Evolutionary conservation across 2,329 filamentous ascomycete species (phyloP).

Genomic region (Exophiala phaeomuriformis): DNA sequence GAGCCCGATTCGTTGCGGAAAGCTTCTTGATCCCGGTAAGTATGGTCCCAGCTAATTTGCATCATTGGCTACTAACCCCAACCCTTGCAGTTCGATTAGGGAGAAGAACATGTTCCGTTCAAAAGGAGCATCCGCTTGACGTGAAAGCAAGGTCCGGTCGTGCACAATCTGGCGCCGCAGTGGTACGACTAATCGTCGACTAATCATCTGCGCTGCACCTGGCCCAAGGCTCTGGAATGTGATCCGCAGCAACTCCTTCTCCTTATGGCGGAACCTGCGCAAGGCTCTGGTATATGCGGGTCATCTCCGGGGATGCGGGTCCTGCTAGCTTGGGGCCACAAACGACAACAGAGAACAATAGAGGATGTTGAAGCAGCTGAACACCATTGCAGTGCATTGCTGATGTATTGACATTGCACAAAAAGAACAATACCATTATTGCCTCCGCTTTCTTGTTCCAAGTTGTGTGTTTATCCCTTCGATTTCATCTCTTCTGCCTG

Average conservation of each 20-base stretch:
- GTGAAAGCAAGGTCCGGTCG: not conserved
- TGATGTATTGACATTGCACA: not conserved
- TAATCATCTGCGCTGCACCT: too few species aligned
- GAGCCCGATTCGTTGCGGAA: constrained; percentile 95
- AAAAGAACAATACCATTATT: constrained; percentile 2
- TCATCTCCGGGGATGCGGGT: not conserved
- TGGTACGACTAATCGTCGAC: too few species aligned
- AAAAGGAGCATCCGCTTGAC: not conserved
- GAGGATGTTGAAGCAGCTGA: constrained; percentile 1
- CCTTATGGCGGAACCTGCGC: not conserved
- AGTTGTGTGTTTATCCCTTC: not conserved
- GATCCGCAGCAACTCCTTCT: not conserved
- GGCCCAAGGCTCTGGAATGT: too few species aligned
- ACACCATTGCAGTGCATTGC: not conserved
- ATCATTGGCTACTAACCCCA: constrained; percentile 1
- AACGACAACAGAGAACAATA: not conserved
- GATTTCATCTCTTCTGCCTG: not conserved
- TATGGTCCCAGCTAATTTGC: constrained; percentile 6
- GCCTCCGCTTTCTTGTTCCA: not conserved
- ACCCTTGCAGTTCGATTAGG: constrained; percentile 16
- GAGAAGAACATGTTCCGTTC: not conserved
- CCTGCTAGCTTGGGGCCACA: not conserved
- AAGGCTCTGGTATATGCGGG: not conserved
- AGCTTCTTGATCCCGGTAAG: constrained; percentile 91
- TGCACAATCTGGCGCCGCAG: not conserved